Evolutionary conservation across 371 early-diverging fungal genomes (phyloP).

Genomic region (Chytridiales sp.): DNA sequence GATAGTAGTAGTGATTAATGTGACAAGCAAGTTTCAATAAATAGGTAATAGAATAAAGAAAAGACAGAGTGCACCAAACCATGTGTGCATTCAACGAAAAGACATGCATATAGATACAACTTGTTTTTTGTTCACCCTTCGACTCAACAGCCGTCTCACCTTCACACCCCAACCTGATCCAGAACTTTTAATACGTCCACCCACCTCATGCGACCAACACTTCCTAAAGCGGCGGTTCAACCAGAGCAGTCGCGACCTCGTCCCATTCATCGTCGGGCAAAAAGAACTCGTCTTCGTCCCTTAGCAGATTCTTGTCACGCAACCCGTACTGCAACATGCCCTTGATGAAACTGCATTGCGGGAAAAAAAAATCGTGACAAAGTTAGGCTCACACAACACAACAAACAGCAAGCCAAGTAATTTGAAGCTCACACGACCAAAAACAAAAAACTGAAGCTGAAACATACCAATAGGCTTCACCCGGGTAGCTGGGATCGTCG

Average conservation of each 20-base stretch:
- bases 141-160: not conserved
- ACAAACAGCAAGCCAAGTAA: not conserved
- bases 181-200: too few species aligned
- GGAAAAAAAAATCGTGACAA: not conserved
- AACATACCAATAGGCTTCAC: constrained; percentile 33
- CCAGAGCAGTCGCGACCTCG: constrained; percentile 20
- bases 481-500: constrained; percentile 33
- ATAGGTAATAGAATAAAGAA: not conserved
- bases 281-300: constrained; percentile 34
- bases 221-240: not conserved
- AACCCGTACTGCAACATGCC: constrained; percentile 33
- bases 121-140: not conserved
- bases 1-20: not conserved
- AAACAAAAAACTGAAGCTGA: not conserved
- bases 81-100: not conserved
- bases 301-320: constrained; percentile 28
- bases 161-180: not conserved
- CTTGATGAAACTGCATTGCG: constrained; percentile 29
- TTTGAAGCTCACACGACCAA: not conserved
- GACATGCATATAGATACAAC: not conserved
- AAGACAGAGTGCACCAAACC: not conserved
- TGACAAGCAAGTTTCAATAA: not conserved
- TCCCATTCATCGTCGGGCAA: constrained; percentile 35
- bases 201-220: too few species aligned
- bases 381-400: not conserved